phyloP scores from a whole-genome alignment of 352 stramenopile species.

The Pythium pyrilobum region DNA sequence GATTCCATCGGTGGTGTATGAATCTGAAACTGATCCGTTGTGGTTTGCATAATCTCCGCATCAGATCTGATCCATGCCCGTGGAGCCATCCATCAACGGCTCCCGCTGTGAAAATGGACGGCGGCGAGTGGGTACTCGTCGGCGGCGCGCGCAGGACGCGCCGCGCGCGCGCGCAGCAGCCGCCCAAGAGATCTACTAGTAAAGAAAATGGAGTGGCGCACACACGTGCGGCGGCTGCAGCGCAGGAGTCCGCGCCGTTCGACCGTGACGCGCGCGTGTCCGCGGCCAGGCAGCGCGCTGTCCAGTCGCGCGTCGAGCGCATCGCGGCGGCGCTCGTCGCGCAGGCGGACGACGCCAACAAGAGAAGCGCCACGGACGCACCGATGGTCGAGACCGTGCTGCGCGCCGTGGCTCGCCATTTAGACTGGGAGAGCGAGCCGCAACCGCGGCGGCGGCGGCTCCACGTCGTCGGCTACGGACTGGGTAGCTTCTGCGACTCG shows the following conservation, averaged over 20 bases:
- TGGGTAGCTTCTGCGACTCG: conserved; percentile 71
- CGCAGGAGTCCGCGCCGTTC: not conserved
- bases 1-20: too few species aligned
- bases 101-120: too few species aligned
- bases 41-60: too few species aligned
- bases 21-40: too few species aligned
- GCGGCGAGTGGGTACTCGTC: conserved; percentile 17
- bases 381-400: conserved; percentile 26
- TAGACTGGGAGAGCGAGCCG: conserved; percentile 13
- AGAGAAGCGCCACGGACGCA: not conserved
- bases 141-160: not conserved
- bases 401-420: conserved; percentile 22
- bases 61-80: too few species aligned
- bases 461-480: conserved; percentile 57
- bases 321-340: conserved; percentile 27
- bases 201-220: not conserved
- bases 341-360: not conserved
- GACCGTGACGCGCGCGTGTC: conserved; percentile 21
- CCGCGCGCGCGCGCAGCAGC: not conserved
- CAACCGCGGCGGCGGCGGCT: not conserved
- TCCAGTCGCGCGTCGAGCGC: conserved; percentile 31
- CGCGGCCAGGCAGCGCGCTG: conserved; percentile 27
- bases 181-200: not conserved
- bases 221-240: too few species aligned
- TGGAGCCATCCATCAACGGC: too few species aligned